These are phyloP conservation scores for Aspergillus costaricaensis DNA, from an alignment of 2,329 filamentous ascomycete genomes.

Conservation along the genomic window DNA sequence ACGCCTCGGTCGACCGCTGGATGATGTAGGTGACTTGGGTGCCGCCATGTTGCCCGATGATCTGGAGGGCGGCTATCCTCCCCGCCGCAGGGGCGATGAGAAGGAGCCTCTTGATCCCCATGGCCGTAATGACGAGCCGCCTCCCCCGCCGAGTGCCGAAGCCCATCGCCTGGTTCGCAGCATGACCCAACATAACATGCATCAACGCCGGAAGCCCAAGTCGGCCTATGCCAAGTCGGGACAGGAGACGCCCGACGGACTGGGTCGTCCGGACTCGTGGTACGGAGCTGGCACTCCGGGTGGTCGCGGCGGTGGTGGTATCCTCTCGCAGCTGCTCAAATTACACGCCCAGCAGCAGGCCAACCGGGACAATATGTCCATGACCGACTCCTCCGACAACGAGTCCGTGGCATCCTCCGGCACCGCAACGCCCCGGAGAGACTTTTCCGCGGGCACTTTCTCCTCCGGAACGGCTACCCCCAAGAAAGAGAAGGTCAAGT, in stretches of 20 bases:
- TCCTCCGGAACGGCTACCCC: slow-evolving; percentile 36
- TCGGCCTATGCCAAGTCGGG: slow-evolving; percentile 38
- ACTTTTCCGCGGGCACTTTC: slow-evolving; percentile 28
- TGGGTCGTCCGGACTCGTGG: slow-evolving; percentile 10
- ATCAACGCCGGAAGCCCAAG: slow-evolving; percentile 31
- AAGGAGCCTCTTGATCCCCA: slow-evolving; percentile 18
- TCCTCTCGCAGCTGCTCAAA: slow-evolving; percentile 71
- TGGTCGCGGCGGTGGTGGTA: slow-evolving; percentile 50
- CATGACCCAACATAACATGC: slow-evolving; percentile 32
- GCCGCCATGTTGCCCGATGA: slow-evolving; percentile 34
- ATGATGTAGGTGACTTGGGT: slow-evolving; percentile 35
- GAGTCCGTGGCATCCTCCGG: slow-evolving; percentile 33
- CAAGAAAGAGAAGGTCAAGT: slow-evolving; percentile 43
- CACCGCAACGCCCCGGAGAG: slow-evolving; percentile 25
- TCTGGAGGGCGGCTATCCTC: slow-evolving; percentile 27
- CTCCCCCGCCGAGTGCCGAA: slow-evolving; percentile 34
- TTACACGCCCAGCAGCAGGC: slow-evolving; percentile 59
- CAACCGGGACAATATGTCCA: slow-evolving; percentile 29
- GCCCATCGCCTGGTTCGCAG: slow-evolving; percentile 43
- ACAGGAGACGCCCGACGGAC: slow-evolving; percentile 33
- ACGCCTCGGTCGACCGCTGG: slow-evolving; percentile 33
- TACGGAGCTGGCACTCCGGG: slow-evolving; percentile 8
- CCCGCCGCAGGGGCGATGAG: slow-evolving; percentile 26
- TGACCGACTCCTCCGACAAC: slow-evolving; percentile 36
- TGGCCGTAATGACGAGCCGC: slow-evolving; percentile 22